Percentiles rank a stretch among this genome's conserved stretches.
Evolutionary conservation across 2,329 filamentous ascomycete genomes (phyloP).

Genomic region (Claviceps pazoutovae): DNA sequence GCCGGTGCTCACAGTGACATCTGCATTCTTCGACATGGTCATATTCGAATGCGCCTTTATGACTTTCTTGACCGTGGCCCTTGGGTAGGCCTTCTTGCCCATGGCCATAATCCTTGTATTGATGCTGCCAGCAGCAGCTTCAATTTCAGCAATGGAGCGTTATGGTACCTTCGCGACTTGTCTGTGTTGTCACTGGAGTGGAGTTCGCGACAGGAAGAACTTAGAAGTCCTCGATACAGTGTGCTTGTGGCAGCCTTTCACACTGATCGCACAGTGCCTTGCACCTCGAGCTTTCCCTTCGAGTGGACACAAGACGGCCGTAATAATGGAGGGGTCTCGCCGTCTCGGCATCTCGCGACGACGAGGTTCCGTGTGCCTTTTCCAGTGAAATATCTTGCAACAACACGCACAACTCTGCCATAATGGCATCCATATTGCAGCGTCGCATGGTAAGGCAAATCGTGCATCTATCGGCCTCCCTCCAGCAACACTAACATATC

Average conservation of each 20-base stretch:
- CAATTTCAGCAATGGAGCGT: background rate
- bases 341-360: background rate
- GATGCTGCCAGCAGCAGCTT: background rate
- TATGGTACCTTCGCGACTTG: background rate
- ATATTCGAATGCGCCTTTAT: constrained; percentile 77
- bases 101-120: constrained; percentile 16
- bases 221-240: background rate
- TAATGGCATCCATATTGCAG: constrained; percentile 36
- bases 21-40: constrained; percentile 70
- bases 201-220: too few relatives aligned
- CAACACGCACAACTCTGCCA: constrained; percentile 1
- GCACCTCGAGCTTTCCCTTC: background rate
- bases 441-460: constrained; percentile 40
- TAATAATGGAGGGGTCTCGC: background rate
- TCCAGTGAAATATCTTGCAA: background rate
- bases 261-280: background rate
- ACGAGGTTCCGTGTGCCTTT: background rate
- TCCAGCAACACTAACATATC: constrained; percentile 6
- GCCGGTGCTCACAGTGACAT: constrained; percentile 52
- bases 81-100: constrained; percentile 66
- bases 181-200: background rate
- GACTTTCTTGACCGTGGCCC: constrained; percentile 75
- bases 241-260: background rate
- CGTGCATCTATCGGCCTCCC: too few relatives aligned
- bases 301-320: background rate